A percentile compares a stretch with the other conserved stretches of the same genome.
phyloP scores from a whole-genome alignment of 164 flowering plant genomes.

The Santalum album region DNA sequence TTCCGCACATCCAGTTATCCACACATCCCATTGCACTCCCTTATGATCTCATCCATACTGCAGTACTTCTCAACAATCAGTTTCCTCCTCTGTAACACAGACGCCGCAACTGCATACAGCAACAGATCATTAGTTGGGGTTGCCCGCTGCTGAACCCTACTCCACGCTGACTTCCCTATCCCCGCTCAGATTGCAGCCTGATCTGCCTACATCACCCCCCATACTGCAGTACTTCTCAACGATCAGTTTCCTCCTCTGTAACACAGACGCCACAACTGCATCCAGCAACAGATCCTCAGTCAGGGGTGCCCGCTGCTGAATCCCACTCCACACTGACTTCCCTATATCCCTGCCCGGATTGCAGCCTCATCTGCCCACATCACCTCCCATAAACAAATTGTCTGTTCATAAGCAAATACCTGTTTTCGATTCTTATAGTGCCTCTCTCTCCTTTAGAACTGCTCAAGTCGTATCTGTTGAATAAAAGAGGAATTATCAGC shows the following conservation, averaged over 20 bases:
- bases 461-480: background rate
- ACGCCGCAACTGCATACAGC: conserved; percentile 90
- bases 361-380: conserved; percentile 99
- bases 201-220: conserved; percentile 99
- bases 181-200: conserved; percentile 91
- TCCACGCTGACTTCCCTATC: conserved; percentile 79
- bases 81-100: conserved; percentile 80
- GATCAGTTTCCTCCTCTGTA: conserved; percentile 81
- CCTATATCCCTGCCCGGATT: conserved; percentile 75
- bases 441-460: background rate
- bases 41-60: conserved; percentile 90
- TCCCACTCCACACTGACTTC: conserved; percentile 81
- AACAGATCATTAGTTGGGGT: conserved; percentile 90
- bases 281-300: conserved; percentile 84
- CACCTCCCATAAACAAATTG: conserved; percentile 89
- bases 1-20: conserved; percentile 95
- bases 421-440: background rate
- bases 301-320: conserved; percentile 79
- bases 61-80: conserved; percentile 75
- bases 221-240: conserved; percentile 80
- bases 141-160: conserved; percentile 68
- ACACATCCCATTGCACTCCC: conserved; percentile 89
- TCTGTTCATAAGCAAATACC: conserved; percentile 50
- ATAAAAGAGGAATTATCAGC: background rate
- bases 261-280: conserved; percentile 86